A percentile compares a stretch with the other conserved stretches of the same genome.
Conservation (phyloP, 305 asterid species). For the Rubia tinctorum region DNA sequence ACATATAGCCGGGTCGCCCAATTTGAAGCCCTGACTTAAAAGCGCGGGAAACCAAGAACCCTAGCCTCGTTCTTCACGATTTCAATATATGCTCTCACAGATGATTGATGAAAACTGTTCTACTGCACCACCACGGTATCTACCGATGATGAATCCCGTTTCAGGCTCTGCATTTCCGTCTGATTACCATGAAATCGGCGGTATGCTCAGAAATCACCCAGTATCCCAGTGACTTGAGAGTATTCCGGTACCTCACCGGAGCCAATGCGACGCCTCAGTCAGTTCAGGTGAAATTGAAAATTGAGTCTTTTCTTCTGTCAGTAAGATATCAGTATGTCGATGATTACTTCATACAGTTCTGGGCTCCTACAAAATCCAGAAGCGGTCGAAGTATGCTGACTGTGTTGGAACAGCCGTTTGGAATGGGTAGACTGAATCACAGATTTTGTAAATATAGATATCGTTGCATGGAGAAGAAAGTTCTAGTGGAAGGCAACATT, state of each 20-base stretch:
- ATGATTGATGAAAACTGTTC: no score
- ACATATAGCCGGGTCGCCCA: no score
- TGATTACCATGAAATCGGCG: neutral
- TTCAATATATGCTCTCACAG: no score
- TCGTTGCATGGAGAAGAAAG: neutral
- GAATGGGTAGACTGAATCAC: neutral
- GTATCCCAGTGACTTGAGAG: neutral
- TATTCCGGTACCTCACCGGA: neutral
- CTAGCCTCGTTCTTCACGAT: no score
- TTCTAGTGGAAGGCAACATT: neutral
- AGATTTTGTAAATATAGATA: neutral
- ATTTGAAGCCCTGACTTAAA: no score
- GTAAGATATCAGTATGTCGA: neutral
- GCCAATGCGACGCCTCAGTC: neutral
- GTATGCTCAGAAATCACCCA: neutral
- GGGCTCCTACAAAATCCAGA: neutral
- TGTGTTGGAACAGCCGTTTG: neutral
- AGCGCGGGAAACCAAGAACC: no score
- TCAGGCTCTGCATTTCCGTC: neutral
- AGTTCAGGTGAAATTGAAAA: neutral
- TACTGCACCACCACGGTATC: no score
- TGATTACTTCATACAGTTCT: neutral
- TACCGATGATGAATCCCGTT: no score
- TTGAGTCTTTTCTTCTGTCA: neutral
- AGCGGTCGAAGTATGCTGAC: neutral